Percentiles rank a stretch among this genome's conserved stretches.
These are phyloP conservation scores for Dioszegia crocea DNA, from an alignment of 768 basidiomycete genomes.

Conservation along the genomic window DNA sequence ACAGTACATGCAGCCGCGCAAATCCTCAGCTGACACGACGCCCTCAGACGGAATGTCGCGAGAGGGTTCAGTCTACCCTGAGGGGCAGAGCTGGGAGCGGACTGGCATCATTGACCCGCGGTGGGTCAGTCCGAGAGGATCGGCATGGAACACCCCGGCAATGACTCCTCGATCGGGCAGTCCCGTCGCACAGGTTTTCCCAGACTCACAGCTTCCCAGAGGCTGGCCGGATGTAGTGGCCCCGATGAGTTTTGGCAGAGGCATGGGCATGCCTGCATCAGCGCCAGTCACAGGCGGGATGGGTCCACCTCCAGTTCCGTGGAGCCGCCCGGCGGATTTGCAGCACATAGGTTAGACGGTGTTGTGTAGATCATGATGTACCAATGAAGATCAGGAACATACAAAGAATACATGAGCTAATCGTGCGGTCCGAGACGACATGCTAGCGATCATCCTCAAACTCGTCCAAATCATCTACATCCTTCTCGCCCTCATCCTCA, in stretches of 20 bases:
- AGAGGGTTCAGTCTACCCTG: background rate
- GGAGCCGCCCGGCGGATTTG: too few species aligned
- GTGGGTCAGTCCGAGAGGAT: slow-evolving; percentile 9
- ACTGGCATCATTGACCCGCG: slow-evolving; percentile 11
- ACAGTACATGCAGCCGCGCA: background rate
- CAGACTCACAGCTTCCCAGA: background rate
- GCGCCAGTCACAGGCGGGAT: too few species aligned
- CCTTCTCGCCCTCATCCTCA: background rate
- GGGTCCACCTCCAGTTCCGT: too few species aligned
- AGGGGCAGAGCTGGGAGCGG: slow-evolving; percentile 9
- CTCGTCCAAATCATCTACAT: background rate
- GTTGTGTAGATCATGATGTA: too few species aligned
- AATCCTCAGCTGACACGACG: background rate
- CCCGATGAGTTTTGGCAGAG: too few species aligned
- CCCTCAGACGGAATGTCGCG: background rate
- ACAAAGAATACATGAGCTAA: too few species aligned
- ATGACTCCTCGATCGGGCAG: background rate
- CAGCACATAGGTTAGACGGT: too few species aligned
- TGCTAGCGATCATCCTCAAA: background rate
- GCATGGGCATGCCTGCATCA: too few species aligned
- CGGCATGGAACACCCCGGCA: slow-evolving; percentile 4
- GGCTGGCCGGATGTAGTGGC: background rate
- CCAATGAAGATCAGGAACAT: too few species aligned
- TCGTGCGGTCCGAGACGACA: too few species aligned
- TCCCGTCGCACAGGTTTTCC: background rate